phyloP scores from a whole-genome alignment of 1,284 basidiomycete species.

The Cystobasidiaceae sp. region DNA sequence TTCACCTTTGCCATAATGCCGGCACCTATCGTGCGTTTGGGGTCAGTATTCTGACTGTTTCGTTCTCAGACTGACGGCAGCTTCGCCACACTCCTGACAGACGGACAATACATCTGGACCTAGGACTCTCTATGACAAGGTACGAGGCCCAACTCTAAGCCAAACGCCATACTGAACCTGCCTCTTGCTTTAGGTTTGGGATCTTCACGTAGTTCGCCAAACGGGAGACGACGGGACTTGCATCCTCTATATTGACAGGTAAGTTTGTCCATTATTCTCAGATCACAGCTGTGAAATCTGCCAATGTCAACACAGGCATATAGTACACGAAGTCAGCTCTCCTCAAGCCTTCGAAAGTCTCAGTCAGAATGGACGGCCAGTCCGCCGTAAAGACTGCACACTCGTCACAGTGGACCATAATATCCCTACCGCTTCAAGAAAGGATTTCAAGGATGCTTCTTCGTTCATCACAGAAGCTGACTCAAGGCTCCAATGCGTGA shows the following conservation, averaged over 20 bases:
- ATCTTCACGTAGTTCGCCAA: slow-evolving; percentile 77
- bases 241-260: slow-evolving; percentile 89
- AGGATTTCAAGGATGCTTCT: slow-evolving; percentile 68
- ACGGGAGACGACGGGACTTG: slow-evolving; percentile 74
- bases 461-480: slow-evolving; percentile 83
- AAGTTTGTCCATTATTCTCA: no score
- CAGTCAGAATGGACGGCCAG: slow-evolving; percentile 69
- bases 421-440: slow-evolving; percentile 81
- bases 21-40: no score
- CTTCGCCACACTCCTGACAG: no score
- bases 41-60: no score
- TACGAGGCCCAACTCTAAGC: no score
- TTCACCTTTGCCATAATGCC: no score
- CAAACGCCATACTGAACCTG: no score
- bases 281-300: no score
- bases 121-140: no score
- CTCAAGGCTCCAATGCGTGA: slow-evolving; percentile 79
- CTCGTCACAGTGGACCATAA: slow-evolving; percentile 94
- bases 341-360: slow-evolving; percentile 95
- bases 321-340: slow-evolving; percentile 92
- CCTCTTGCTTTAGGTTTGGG: slow-evolving; percentile 81
- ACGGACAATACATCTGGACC: no score
- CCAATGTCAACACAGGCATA: no score
- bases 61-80: no score
- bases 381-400: slow-evolving; percentile 87